A percentile compares a stretch with the other conserved stretches of the same genome.
Evolutionary conservation across 495 filamentous ascomycete species (phyloP).

Genomic region (Penicillium mononematosum): DNA sequence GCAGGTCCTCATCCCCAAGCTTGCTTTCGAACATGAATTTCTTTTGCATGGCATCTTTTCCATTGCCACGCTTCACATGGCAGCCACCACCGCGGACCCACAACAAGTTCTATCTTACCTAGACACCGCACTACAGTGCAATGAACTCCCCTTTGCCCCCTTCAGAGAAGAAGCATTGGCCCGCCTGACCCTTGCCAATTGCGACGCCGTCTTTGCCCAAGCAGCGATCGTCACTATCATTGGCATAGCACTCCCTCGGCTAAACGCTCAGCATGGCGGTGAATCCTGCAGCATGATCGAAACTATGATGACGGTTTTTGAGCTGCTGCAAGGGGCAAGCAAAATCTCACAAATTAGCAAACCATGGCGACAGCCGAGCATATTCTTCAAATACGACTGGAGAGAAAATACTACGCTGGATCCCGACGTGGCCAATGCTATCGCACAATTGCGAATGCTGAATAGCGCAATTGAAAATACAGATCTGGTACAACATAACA

Average conservation of each 20-base stretch:
- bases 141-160: conserved; percentile 35
- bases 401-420: background rate
- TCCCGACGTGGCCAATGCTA: background rate
- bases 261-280: conserved; percentile 13
- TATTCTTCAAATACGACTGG: conserved; percentile 9
- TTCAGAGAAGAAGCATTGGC: conserved; percentile 30
- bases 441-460: background rate
- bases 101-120: conserved; percentile 35
- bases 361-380: background rate
- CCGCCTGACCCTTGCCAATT: conserved; percentile 31
- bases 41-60: conserved; percentile 46
- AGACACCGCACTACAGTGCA: conserved; percentile 37
- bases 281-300: conserved; percentile 8
- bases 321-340: conserved; percentile 11
- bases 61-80: conserved; percentile 45
- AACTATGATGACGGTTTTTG: conserved; percentile 9
- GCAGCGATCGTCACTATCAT: conserved; percentile 38
- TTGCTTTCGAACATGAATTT: conserved; percentile 40
- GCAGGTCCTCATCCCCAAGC: conserved; percentile 29
- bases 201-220: conserved; percentile 38
- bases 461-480: background rate
- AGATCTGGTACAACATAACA: background rate
- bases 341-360: conserved; percentile 3
- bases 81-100: conserved; percentile 21
- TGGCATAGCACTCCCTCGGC: conserved; percentile 33